These are phyloP conservation scores for Agaricus sinodeliciosus DNA, from an alignment of 768 basidiomycete genomes.

Conservation along the genomic window DNA sequence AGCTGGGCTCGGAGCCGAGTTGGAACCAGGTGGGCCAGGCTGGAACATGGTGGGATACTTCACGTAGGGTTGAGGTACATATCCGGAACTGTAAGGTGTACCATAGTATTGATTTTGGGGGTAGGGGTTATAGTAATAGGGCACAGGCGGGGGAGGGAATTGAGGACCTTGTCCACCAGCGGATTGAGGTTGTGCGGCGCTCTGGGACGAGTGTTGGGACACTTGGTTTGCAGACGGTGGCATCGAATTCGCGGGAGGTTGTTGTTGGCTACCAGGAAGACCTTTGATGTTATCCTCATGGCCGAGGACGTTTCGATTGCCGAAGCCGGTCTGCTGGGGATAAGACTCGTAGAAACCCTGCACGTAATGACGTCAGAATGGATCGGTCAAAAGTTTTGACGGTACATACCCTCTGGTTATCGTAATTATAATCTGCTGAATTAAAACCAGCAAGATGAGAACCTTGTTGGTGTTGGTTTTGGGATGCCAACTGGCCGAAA, in stretches of 20 bases:
- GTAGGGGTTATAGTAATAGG: slow-evolving; percentile 50
- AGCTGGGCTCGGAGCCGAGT: slow-evolving; percentile 56
- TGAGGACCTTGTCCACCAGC: slow-evolving; percentile 58
- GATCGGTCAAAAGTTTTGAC: background rate
- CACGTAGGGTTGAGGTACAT: slow-evolving; percentile 65
- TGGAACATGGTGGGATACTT: slow-evolving; percentile 78
- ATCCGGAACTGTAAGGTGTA: slow-evolving; percentile 53
- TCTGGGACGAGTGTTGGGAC: slow-evolving; percentile 49
- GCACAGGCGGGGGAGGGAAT: slow-evolving; percentile 57
- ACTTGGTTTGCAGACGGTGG: slow-evolving; percentile 49
- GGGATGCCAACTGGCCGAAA: slow-evolving; percentile 56
- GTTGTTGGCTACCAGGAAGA: slow-evolving; percentile 53
- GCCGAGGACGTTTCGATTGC: slow-evolving; percentile 54
- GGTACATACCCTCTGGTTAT: slow-evolving; percentile 54
- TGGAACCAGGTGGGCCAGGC: slow-evolving; percentile 62
- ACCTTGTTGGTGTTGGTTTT: slow-evolving; percentile 55
- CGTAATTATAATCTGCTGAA: slow-evolving; percentile 64
- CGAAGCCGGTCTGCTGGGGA: slow-evolving; percentile 54
- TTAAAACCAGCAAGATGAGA: slow-evolving; percentile 52
- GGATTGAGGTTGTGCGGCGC: slow-evolving; percentile 50
- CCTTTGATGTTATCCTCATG: slow-evolving; percentile 71
- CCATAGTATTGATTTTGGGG: slow-evolving; percentile 76
- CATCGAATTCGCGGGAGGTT: slow-evolving; percentile 36
- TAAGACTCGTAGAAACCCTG: slow-evolving; percentile 80
- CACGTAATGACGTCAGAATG: slow-evolving; percentile 15